These are phyloP conservation scores for Ascochyta fabae DNA, from an alignment of 2,329 filamentous ascomycete species.

Conservation along the genomic window DNA sequence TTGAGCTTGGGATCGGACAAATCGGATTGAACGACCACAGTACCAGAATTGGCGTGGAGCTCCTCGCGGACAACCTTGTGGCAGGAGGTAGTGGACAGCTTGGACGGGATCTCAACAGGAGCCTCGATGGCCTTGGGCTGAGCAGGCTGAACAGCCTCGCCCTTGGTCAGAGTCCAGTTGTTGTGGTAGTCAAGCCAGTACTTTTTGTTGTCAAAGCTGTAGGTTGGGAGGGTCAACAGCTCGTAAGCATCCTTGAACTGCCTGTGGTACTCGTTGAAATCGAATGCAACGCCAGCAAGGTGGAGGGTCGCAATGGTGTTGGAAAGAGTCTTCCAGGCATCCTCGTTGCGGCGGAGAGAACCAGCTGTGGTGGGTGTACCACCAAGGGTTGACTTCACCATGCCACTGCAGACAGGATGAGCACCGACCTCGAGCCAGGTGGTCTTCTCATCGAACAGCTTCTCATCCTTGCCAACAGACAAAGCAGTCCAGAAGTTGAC, in stretches of 20 bases:
- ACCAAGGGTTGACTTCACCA: conserved; percentile 71
- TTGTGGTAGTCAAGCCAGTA: conserved; percentile 76
- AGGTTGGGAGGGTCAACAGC: conserved; percentile 70
- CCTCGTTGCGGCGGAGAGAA: conserved; percentile 67
- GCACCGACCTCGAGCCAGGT: conserved; percentile 78
- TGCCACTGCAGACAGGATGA: conserved; percentile 71
- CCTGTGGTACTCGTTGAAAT: conserved; percentile 74
- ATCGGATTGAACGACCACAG: conserved; percentile 70
- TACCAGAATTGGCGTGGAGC: conserved; percentile 64
- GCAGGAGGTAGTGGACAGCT: conserved; percentile 69
- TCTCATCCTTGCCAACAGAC: conserved; percentile 63
- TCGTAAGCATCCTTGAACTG: conserved; percentile 65
- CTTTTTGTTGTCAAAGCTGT: conserved; percentile 73
- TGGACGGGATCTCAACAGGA: conserved; percentile 54
- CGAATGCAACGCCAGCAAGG: conserved; percentile 65
- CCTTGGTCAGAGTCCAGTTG: conserved; percentile 76
- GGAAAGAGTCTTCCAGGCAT: conserved; percentile 69
- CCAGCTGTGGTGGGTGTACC: conserved; percentile 62
- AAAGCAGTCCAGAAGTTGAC: conserved; percentile 73
- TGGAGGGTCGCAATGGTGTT: conserved; percentile 66
- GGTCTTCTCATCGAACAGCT: conserved; percentile 68
- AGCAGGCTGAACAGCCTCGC: conserved; percentile 57
- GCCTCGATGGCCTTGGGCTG: conserved; percentile 48
- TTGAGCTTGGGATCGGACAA: conserved; percentile 68
- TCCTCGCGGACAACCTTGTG: conserved; percentile 69